Evolutionary conservation across 257 asterid species (phyloP), one percentile per base, ranked within the genome.

Genomic region (Catharanthus roseus): DNA sequence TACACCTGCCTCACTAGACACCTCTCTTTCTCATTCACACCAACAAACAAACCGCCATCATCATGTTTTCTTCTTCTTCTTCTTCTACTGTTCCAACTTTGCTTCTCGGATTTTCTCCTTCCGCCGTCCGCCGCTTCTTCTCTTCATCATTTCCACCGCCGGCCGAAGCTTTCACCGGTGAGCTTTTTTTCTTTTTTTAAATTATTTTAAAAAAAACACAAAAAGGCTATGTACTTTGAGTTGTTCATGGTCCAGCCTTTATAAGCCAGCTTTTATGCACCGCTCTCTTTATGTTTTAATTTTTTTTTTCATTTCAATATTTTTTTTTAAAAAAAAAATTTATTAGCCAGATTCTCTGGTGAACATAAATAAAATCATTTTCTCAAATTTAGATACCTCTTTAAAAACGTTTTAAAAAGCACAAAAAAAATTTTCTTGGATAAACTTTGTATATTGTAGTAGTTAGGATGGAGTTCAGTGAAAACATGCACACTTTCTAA

Each of bases 51-150:
- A 4, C 54, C 50, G 29, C 51, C 60, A 7, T 51, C 71, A 66
- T 16, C 23, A 21, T 57, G 42, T 70, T 76, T 68, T 56, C 76
- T 56, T 39, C 79, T 34, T n/a, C 58, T 55, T 3, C 65, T 34
- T 28, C 75, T 3, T 3, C 5, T 38, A 8, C 42, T 3, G 3
- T 38, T 38, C 42, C 42, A 9, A 4, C 50, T 13, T 11, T 28
- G 41, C 75, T 75, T 63, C 68, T 75, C 72, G 63, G 41, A 2
- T 36, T 31, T 15, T 15, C 41, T 21, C 38, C 68, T 42, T 34
- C 42, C 4, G 10, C 24, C 4, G 18, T 1, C 70, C 41, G 2
- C 51, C 71, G 71, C 58, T 62, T 64, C 26, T 6, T 39, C 42
- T 38, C 42, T 3, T 18, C 71, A 6, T 15, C 72, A 18, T 12